phyloP scores from a whole-genome alignment of 768 basidiomycete genomes.

The Tylopilus plumbeoviolaceoides region DNA sequence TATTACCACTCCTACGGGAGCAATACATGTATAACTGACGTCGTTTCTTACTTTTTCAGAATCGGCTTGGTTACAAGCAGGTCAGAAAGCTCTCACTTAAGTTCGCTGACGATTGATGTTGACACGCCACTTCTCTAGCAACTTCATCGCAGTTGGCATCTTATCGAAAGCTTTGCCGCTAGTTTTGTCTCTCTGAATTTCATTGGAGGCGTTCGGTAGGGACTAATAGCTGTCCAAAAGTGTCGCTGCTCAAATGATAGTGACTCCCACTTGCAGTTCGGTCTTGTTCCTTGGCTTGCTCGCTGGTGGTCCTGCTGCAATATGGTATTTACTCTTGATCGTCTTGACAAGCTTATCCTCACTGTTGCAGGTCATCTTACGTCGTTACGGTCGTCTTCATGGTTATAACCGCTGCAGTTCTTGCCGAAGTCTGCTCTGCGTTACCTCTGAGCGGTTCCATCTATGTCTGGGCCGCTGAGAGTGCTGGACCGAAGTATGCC shows the following conservation, averaged over 20 bases:
- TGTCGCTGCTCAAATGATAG: slow-evolving; percentile 5
- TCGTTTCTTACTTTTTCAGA: slow-evolving; percentile 40
- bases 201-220: slow-evolving; percentile 79
- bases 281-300: slow-evolving; percentile 76
- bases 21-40: slow-evolving; percentile 47
- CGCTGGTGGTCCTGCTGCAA: slow-evolving; percentile 83
- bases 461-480: slow-evolving; percentile 93
- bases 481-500: slow-evolving; percentile 82
- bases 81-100: slow-evolving; percentile 33
- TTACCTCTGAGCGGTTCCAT: slow-evolving; percentile 86
- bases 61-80: slow-evolving; percentile 76
- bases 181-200: slow-evolving; percentile 90
- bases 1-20: slow-evolving; percentile 39
- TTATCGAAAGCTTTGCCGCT: slow-evolving; percentile 81
- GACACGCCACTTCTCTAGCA: slow-evolving; percentile 41
- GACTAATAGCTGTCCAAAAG: background rate
- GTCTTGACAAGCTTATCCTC: slow-evolving; percentile 6
- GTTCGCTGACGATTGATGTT: too few species aligned
- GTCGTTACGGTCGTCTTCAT: slow-evolving; percentile 80
- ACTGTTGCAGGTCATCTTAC: slow-evolving; percentile 70
- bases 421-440: slow-evolving; percentile 90
- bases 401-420: slow-evolving; percentile 80
- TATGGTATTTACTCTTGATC: slow-evolving; percentile 49
- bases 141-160: slow-evolving; percentile 82
- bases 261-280: slow-evolving; percentile 41